Evolutionary conservation across 2,329 filamentous ascomycete species (phyloP).

Genomic region (Colletotrichum sp.): DNA sequence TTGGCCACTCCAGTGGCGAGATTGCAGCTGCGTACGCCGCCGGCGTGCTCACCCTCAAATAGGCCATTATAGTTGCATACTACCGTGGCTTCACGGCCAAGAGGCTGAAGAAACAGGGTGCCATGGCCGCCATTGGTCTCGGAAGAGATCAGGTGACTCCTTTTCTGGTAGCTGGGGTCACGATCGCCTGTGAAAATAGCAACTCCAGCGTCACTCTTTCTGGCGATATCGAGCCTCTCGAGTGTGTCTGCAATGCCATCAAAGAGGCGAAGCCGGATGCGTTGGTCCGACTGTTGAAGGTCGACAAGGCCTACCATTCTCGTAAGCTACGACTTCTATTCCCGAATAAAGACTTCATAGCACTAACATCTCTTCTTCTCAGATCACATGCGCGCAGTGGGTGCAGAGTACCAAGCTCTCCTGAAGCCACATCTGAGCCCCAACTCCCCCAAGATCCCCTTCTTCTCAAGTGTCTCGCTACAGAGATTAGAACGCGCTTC

Average conservation of each 20-base stretch:
- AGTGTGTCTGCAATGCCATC: slow-evolving; percentile 27
- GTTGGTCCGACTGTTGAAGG: neutral
- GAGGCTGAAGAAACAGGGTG: slow-evolving; percentile 22
- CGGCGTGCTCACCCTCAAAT: slow-evolving; percentile 27
- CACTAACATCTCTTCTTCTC: neutral
- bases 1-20: slow-evolving; percentile 43
- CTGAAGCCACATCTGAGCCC: neutral
- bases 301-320: slow-evolving; percentile 8
- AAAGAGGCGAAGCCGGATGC: slow-evolving; percentile 15
- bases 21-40: slow-evolving; percentile 43
- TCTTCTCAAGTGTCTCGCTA: slow-evolving; percentile 7
- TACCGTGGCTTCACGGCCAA: slow-evolving; percentile 32
- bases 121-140: slow-evolving; percentile 40
- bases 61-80: slow-evolving; percentile 37
- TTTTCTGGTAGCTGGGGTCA: neutral
- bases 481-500: neutral
- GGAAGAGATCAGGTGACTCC: neutral
- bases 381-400: slow-evolving; percentile 18
- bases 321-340: neutral
- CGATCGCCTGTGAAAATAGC: slow-evolving; percentile 19
- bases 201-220: slow-evolving; percentile 30
- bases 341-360: neutral
- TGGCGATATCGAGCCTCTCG: slow-evolving; percentile 23
- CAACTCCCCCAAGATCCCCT: neutral
- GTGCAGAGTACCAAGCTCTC: slow-evolving; percentile 3